Base-by-base conservation (phyloP, 768 basidiomycete species). In the Cubamyces lactineus region DNA sequence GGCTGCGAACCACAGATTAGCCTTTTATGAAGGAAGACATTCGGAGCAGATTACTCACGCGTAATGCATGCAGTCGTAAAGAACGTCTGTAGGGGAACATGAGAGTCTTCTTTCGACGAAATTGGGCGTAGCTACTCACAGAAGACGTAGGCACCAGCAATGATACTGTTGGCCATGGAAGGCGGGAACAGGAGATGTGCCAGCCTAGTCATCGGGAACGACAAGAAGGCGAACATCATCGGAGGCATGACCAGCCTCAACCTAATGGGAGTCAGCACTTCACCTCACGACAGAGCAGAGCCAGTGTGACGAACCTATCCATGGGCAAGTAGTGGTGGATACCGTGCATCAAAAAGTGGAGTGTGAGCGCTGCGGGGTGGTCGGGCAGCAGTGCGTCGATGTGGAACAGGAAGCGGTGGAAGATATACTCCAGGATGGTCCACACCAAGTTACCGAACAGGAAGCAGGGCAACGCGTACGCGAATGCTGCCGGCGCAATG, bases 331-430 rank as follows among this genome's bases (percentile, higher is more conserved):
- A 99, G 75, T 99, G 97, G 72, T 99, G 97, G 39, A 99, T 86
- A 16, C 97, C 97, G 71, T 98, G 97, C 72, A 93, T 79, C 69
- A 92, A 72, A 77, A 99, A 99, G 72, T 99, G 97, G 24, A 98
- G 72, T 45, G 86, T 86, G 70, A 98, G 80, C 76, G 89, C 92
- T 53, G 78, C 76, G 5, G 89, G 88, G 59, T 78, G 80, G 75
- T 99, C 97, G 2, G 97, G 97, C 21, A 99, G 83, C 70, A 81
- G 75, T 9, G 86, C 81, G 71, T 99, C 97, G 68, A 99, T 78
- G 75, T 99, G 97, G 86, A 99, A 99, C 52, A 99, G 77, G 85
- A 98, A 98, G 43, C 97, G 89, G 76, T 99, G 97, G 70, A 99
- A 77, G 13, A 81, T 78, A 73, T 98, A 99, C 75, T 98, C 97